Percentiles rank a stretch among this genome's conserved stretches.
Conservation (phyloP, 2,329 filamentous ascomycete species). For the Claviceps pusilla region DNA sequence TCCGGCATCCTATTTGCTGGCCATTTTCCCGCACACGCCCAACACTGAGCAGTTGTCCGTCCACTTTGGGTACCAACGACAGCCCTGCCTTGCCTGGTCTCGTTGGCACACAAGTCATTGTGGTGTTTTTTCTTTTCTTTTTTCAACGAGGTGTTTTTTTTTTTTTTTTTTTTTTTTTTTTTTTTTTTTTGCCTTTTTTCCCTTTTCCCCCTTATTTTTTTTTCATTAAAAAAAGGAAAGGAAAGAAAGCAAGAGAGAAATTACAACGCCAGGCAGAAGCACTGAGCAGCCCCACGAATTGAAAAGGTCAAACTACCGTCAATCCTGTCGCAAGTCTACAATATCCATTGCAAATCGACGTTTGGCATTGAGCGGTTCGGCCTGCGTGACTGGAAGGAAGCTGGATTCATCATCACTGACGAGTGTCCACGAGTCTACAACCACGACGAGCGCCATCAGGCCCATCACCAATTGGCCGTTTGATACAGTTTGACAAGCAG, state of each 20-base stretch:
- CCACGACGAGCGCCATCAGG: background rate
- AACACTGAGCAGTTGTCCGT: background rate
- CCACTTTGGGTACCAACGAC: slow-evolving; percentile 6
- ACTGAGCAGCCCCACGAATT: background rate
- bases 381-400: slow-evolving; percentile 1
- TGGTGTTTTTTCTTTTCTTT: background rate
- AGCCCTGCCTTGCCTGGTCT: slow-evolving; percentile 1
- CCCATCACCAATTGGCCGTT: background rate
- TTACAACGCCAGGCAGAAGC: no score
- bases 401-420: background rate
- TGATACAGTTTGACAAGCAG: background rate
- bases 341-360: background rate
- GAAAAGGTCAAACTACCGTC: slow-evolving; percentile 1
- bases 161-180: no score
- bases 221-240: background rate
- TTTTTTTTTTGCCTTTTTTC: no score
- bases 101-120: background rate
- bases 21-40: background rate
- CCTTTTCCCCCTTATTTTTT: no score
- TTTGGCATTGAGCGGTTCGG: slow-evolving; percentile 4
- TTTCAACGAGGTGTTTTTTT: background rate
- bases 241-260: background rate
- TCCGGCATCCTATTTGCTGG: background rate
- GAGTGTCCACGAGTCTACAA: no score
- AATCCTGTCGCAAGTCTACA: background rate